A percentile compares a stretch with the other conserved stretches of the same genome.
Evolutionary conservation across 495 filamentous ascomycete species (phyloP).

Genomic region (Schizothecium vesticola): DNA sequence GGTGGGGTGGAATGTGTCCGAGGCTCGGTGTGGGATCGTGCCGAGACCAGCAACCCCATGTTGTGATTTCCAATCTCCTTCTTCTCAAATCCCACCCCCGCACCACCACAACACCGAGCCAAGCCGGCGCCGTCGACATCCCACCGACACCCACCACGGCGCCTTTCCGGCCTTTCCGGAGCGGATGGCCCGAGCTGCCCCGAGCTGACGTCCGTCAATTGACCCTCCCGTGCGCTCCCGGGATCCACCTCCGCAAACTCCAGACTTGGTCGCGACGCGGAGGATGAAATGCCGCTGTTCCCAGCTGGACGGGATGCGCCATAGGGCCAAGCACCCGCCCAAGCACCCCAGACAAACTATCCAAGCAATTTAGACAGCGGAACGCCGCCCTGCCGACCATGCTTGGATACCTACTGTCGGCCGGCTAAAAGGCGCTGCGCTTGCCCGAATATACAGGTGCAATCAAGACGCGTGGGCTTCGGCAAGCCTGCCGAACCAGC

Average conservation of each 20-base stretch:
- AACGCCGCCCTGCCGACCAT: neutral
- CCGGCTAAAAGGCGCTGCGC: neutral
- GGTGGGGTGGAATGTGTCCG: neutral
- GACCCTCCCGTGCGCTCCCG: neutral
- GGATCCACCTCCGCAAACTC: neutral
- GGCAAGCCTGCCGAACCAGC: neutral
- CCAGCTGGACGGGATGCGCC: neutral
- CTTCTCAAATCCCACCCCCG: neutral
- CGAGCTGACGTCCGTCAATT: neutral
- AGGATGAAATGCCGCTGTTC: neutral
- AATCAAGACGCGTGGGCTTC: neutral
- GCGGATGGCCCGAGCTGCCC: neutral
- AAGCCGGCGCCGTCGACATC: neutral
- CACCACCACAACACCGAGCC: neutral
- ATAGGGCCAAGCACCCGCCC: neutral
- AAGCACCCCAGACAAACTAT: neutral
- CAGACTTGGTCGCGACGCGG: neutral
- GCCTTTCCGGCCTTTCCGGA: neutral
- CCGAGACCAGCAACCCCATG: conserved; percentile 2
- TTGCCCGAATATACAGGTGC: neutral
- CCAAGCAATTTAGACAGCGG: neutral
- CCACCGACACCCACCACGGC: neutral
- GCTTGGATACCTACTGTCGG: neutral
- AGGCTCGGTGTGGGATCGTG: neutral
- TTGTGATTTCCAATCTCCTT: neutral